These are phyloP conservation scores for Cyberlindnera maritima DNA, from an alignment of 805 yeast genomes.

Conservation along the genomic window DNA sequence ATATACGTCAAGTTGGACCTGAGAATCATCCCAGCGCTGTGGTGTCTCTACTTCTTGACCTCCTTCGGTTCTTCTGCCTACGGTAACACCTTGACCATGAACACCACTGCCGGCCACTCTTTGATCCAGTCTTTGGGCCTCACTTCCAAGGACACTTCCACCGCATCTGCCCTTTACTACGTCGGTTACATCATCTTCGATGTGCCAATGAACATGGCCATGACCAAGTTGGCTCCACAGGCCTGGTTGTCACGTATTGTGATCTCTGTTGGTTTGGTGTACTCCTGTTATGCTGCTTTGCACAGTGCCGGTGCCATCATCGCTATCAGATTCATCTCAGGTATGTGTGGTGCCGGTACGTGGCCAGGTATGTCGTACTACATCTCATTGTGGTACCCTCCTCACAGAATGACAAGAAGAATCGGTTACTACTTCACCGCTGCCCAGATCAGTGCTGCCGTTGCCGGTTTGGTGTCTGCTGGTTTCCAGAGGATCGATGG, in stretches of 20 bases:
- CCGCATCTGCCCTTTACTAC: slow-evolving; percentile 77
- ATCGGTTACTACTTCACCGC: slow-evolving; percentile 91
- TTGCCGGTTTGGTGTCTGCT: slow-evolving; percentile 81
- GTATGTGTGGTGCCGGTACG: slow-evolving; percentile 79
- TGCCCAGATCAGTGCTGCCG: slow-evolving; percentile 89
- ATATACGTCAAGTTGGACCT: slow-evolving; percentile 62
- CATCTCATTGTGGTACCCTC: slow-evolving; percentile 81
- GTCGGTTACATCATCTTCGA: slow-evolving; percentile 85
- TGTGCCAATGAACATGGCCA: slow-evolving; percentile 80
- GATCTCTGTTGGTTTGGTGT: slow-evolving; percentile 72
- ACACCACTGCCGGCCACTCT: slow-evolving; percentile 58
- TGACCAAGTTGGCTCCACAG: slow-evolving; percentile 84
- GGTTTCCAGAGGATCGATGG: slow-evolving; percentile 86
- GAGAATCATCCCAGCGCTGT: slow-evolving; percentile 77
- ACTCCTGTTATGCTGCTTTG: slow-evolving; percentile 68
- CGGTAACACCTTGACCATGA: slow-evolving; percentile 82
- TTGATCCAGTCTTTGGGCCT: slow-evolving; percentile 49
- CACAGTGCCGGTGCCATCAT: slow-evolving; percentile 56
- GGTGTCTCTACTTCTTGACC: slow-evolving; percentile 75
- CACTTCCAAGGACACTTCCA: slow-evolving; percentile 55
- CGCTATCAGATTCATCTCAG: slow-evolving; percentile 70
- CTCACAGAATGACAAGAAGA: slow-evolving; percentile 68
- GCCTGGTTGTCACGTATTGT: slow-evolving; percentile 81
- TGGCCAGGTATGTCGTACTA: slow-evolving; percentile 93
- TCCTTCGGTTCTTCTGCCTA: slow-evolving; percentile 77